A percentile compares a stretch with the other conserved stretches of the same genome.
Evolutionary conservation across 306 rosid genomes (phyloP).

Genomic region (Prinsepia uniflora): DNA sequence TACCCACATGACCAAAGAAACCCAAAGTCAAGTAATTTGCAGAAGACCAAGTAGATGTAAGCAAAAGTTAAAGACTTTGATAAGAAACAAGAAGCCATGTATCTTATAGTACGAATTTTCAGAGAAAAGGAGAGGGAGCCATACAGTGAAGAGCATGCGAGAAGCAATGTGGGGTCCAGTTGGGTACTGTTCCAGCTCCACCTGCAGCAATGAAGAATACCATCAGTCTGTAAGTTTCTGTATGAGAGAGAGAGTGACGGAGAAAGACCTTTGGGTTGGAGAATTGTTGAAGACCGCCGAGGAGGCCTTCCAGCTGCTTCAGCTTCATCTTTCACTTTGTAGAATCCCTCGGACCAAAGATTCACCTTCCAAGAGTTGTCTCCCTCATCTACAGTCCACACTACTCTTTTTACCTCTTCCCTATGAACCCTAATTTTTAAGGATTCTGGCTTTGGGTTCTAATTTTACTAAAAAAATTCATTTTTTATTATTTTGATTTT

Average conservation of each 20-base stretch:
- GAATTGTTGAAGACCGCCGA: constrained; percentile 71
- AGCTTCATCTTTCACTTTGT: constrained; percentile 56
- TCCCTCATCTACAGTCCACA: neutral
- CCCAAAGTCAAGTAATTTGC: neutral
- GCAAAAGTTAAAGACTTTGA: constrained; percentile 1
- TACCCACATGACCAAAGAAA: neutral
- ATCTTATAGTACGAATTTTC: neutral
- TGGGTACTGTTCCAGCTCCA: constrained; percentile 88
- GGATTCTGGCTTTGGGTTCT: neutral
- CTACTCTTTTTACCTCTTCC: neutral
- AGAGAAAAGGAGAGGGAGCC: neutral
- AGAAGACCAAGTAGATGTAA: neutral
- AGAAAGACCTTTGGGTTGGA: constrained; percentile 65
- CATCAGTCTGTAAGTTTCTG: neutral
- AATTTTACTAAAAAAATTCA: no score
- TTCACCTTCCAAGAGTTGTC: constrained; percentile 2
- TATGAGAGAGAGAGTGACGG: constrained; percentile 6
- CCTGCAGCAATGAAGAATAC: constrained; percentile 37
- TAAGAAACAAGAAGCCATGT: neutral
- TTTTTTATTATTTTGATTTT: neutral
- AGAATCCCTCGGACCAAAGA: neutral
- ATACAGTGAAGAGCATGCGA: constrained; percentile 77
- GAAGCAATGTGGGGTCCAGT: constrained; percentile 97
- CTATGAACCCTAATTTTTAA: constrained; percentile 3
- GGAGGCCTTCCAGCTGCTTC: constrained; percentile 76